Percentiles rank a stretch among this genome's conserved stretches.
Conservation (phyloP, 306 rosid genomes). For the Prunus davidiana region DNA sequence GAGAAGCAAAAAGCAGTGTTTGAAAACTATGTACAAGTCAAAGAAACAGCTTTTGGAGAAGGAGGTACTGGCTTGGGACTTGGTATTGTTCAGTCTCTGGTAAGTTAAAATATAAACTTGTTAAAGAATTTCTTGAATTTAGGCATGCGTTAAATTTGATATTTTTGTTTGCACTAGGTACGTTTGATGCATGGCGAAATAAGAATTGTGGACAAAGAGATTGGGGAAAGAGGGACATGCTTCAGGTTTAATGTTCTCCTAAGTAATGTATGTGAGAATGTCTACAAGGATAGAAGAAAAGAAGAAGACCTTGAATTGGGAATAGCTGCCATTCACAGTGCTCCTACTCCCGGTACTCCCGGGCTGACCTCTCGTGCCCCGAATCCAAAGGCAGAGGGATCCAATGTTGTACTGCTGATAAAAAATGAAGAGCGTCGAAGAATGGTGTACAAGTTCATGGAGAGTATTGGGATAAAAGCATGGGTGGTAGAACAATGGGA, state of each 20-base stretch:
- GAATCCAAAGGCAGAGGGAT: slow-evolving; percentile 47
- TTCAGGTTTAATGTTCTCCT: slow-evolving; percentile 66
- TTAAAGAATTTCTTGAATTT: no score
- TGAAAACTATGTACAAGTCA: slow-evolving; percentile 76
- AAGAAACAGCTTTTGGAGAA: slow-evolving; percentile 50
- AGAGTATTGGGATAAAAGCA: slow-evolving; percentile 33
- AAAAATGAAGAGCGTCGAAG: slow-evolving; percentile 22
- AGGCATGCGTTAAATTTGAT: no score
- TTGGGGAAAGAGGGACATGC: slow-evolving; percentile 61
- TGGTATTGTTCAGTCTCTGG: slow-evolving; percentile 50
- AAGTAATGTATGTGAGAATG: slow-evolving; percentile 17
- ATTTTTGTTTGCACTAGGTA: slow-evolving; percentile 33
- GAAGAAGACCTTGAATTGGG: slow-evolving; percentile 24
- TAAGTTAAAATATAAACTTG: no score
- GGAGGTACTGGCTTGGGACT: slow-evolving; percentile 95
- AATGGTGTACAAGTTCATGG: slow-evolving; percentile 31
- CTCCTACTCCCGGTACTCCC: neutral
- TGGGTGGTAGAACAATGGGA: slow-evolving; percentile 24
- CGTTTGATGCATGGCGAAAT: slow-evolving; percentile 84
- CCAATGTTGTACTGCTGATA: slow-evolving; percentile 39
- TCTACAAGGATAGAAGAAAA: slow-evolving; percentile 1
- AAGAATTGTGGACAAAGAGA: slow-evolving; percentile 62
- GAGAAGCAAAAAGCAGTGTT: slow-evolving; percentile 59
- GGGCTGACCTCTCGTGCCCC: slow-evolving; percentile 4
- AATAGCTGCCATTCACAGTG: neutral